Percentiles rank a stretch among this genome's conserved stretches.
phyloP scores from a whole-genome alignment of 2,329 filamentous ascomycete genomes.

The Xylariaceae sp. region DNA sequence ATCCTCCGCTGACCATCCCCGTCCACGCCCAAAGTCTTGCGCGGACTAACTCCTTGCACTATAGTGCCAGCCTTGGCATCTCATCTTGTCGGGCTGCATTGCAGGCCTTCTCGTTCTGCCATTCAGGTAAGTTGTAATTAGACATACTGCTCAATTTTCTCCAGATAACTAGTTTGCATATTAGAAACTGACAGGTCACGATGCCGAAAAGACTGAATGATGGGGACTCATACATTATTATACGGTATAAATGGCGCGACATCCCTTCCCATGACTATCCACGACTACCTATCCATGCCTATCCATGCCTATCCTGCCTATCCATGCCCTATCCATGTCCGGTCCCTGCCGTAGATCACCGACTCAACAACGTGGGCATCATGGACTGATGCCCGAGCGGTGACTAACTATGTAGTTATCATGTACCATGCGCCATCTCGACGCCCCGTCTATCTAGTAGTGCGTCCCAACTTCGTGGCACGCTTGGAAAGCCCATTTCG shows the following conservation, averaged over 20 bases:
- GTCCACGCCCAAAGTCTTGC: background rate
- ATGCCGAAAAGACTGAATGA: background rate
- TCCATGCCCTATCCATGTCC: background rate
- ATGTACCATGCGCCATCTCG: background rate
- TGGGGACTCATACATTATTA: background rate
- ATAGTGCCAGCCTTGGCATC: background rate
- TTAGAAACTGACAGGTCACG: background rate
- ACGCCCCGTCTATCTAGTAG: slow-evolving; percentile 9
- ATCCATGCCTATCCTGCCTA: too few species aligned
- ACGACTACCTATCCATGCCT: too few species aligned
- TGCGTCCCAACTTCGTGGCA: slow-evolving; percentile 13
- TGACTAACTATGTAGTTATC: background rate
- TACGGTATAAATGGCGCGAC: background rate
- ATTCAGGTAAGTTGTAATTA: background rate
- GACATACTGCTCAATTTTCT: background rate
- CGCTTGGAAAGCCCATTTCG: background rate
- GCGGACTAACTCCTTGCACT: background rate
- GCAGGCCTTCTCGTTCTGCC: background rate
- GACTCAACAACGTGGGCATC: background rate
- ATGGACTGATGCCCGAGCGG: background rate
- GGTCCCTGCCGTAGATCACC: background rate
- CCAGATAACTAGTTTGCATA: background rate
- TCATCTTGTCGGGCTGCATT: background rate
- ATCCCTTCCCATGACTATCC: background rate
- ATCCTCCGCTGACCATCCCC: background rate